A percentile compares a stretch with the other conserved stretches of the same genome.
Conservation (phyloP, 108 stramenopile genomes). For the Cyclostephanos invisitatus region DNA sequence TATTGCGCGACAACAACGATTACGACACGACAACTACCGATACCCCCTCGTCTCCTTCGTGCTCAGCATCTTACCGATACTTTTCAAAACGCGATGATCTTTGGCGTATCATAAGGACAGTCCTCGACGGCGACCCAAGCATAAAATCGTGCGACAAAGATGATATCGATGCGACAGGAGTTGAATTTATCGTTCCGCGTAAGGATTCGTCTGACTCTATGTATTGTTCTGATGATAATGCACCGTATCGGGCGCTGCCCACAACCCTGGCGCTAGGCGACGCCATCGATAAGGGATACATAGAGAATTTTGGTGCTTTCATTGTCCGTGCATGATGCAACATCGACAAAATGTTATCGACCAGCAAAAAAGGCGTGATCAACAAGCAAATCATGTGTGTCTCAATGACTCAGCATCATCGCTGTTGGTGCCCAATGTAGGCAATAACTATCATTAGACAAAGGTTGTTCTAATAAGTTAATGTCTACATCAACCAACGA, state of each 20-base stretch:
- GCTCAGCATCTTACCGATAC: constrained; percentile 32
- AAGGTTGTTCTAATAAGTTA: too few relatives aligned
- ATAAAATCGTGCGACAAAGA: background rate
- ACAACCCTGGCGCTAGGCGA: constrained; percentile 21
- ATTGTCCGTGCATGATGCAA: constrained; percentile 18
- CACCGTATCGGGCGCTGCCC: constrained; percentile 5
- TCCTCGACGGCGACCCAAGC: background rate
- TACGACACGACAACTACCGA: constrained; percentile 1
- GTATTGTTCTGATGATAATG: background rate
- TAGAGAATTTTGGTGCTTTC: constrained; percentile 52
- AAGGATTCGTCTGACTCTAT: background rate
- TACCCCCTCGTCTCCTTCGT: background rate
- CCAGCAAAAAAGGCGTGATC: too few relatives aligned
- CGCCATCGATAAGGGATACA: constrained; percentile 42
- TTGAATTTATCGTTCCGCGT: constrained; percentile 46
- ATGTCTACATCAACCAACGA: too few relatives aligned
- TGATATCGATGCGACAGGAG: background rate
- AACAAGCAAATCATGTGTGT: too few relatives aligned
- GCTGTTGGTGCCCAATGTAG: too few relatives aligned
- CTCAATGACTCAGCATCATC: too few relatives aligned
- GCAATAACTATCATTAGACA: too few relatives aligned
- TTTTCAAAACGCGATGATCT: constrained; percentile 51
- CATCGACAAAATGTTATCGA: background rate
- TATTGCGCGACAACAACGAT: constrained; percentile 30
- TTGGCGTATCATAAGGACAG: background rate